Base-by-base conservation (phyloP, 371 early-diverging fungal genomes). In the Lichtheimia ornata region DNA sequence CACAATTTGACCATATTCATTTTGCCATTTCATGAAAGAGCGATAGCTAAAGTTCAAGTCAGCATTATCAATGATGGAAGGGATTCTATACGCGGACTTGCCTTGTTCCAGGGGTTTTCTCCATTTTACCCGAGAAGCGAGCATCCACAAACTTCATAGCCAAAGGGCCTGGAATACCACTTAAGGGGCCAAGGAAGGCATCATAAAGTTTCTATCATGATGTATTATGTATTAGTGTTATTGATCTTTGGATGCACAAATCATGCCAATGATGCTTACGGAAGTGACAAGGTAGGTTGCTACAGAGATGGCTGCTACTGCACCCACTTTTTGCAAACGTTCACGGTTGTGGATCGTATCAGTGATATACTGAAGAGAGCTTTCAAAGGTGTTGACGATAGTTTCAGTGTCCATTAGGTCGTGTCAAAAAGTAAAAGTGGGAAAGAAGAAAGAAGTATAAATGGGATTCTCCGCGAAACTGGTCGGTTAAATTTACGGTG, bases 151-250 rank as follows among this genome's bases (percentile, higher is more conserved):
- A 66, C 68, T 20, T 58, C 6, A 61, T 25, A 18, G 17, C 42
- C 42, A 35, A 64, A 45, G 77, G 77, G 6, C 77, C 74, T 15
- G 74, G 74, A n/a, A 74, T 44, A 12, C 40, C 20, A 40, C 64
- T 58, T 2, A 77, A 45, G 4, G 74, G 70, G 12, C 77, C 77
- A 17, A 73, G 56, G 47, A 70, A 73, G 4, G 58, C 77, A 12
- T 65, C 62, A 45, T 76, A 71, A 6, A 71, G 25, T 60, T 68
- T 71, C 77, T 76, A 49, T 35, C 35, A 35, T 35, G 9, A 35
- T 2, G 11, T 0, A 35, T 35, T 11, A 11, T 35, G 11, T 9
- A n/a, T n/a, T n/a, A n/a, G 9, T 35, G 9, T 35, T 35, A 9
- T 9, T 11, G 5, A 28, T 11, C 9, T 35, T 11, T 9, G 6